Evolutionary conservation across 208 protist species (phyloP), one percentile per base, ranked within the genome.

Genomic region (Phytomonas sp.): DNA sequence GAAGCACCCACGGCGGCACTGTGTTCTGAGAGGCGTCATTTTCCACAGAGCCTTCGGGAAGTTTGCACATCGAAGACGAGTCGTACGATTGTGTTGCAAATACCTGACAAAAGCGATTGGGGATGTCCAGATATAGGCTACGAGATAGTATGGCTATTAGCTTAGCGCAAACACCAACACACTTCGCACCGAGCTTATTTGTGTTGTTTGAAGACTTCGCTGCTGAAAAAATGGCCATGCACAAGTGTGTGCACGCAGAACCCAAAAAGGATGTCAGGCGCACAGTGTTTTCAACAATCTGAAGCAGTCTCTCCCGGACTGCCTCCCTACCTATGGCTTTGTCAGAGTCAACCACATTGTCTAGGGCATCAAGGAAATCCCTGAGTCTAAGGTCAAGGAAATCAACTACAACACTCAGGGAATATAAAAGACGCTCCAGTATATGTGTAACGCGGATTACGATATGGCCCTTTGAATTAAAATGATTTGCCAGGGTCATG

Each of bases 81-180:
- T 11, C 20, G 20, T 56, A 7, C 8, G 46, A 56, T 26, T 26
- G 46, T 26, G 46, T 23, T 56, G 20, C 4, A 56, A 56, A 56
- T 56, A 56, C 20, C 6, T 26, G 46, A 56, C 20, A 26, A 17
- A 56, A 26, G 46, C 26, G 46, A 23, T 8, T 56, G 13, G 46
- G 46, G 23, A 56, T 56, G 13, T 56, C 46, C 13, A 56, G 46
- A 56, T 56, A 56, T 2, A 56, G 46, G 20, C 20, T 56, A 26
- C 46, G 11, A 56, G 46, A 56, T 56, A 56, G 46, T 56, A 56
- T 26, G 46, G 46, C 46, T 56, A 56, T 56, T 26, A 56, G 46
- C 20, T 56, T 56, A 23, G 46, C 46, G 26, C 46, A 56, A 23
- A 56, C 20, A 56, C 46, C 20, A 56, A 56, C 46, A 56, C 46